These are phyloP conservation scores for Mycena latifolia DNA, from an alignment of 768 basidiomycete species.

Conservation along the genomic window DNA sequence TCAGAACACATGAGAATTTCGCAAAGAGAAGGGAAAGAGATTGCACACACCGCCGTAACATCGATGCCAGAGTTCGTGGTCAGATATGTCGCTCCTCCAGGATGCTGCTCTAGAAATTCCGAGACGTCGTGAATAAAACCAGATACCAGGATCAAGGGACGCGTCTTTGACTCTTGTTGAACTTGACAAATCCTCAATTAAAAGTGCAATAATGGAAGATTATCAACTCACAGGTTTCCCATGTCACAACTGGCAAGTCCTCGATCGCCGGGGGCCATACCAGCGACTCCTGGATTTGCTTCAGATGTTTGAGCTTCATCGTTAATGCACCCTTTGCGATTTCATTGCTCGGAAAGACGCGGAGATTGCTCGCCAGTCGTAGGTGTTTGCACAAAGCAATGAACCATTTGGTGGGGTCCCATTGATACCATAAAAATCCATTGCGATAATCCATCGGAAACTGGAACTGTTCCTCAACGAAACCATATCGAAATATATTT, in stretches of 20 bases:
- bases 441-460: conserved; percentile 92
- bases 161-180: conserved; percentile 73
- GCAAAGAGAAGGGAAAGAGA: no score
- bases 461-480: conserved; percentile 42
- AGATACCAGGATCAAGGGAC: conserved; percentile 72
- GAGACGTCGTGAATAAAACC: conserved; percentile 92
- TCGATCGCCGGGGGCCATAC: conserved; percentile 70
- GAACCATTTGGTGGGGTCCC: conserved; percentile 86
- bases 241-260: conserved; percentile 80
- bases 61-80: conserved; percentile 79
- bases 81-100: conserved; percentile 78
- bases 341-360: conserved; percentile 90
- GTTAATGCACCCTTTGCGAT: conserved; percentile 84
- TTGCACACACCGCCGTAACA: no score
- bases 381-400: conserved; percentile 73
- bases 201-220: conserved; percentile 1
- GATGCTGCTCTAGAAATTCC: conserved; percentile 80
- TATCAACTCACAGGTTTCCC: conserved; percentile 79
- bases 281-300: conserved; percentile 70
- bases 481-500: no score
- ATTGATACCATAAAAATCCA: conserved; percentile 79
- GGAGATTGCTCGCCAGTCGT: conserved; percentile 85
- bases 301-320: conserved; percentile 86
- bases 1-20: no score
- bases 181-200: conserved; percentile 52